phyloP scores from a whole-genome alignment of 495 filamentous ascomycete genomes.

The Xanthoparmelia taractica region DNA sequence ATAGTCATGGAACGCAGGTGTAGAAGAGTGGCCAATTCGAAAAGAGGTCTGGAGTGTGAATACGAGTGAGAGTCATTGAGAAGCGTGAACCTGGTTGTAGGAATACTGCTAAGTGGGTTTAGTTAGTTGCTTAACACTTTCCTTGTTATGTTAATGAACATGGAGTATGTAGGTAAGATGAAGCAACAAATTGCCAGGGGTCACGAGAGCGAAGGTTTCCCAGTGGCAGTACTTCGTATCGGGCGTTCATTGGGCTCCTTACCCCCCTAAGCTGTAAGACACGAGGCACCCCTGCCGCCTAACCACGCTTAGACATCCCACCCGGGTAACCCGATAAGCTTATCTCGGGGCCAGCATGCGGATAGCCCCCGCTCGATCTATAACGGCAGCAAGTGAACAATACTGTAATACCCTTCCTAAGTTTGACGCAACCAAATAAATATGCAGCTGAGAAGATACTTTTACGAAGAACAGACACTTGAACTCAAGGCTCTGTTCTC shows the following conservation, averaged over 20 bases:
- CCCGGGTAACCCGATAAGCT: neutral
- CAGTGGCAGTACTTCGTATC: too few species aligned
- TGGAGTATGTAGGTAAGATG: neutral
- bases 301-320: neutral
- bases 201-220: neutral
- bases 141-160: neutral
- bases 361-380: neutral
- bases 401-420: too few species aligned
- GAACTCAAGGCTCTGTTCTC: neutral
- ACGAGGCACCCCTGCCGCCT: conserved; percentile 1
- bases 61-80: conserved; percentile 5
- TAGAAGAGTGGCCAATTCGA: neutral
- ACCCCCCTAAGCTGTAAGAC: neutral
- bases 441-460: neutral
- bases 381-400: too few species aligned
- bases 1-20: neutral
- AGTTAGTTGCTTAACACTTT: neutral
- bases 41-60: neutral
- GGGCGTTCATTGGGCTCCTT: neutral
- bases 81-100: neutral
- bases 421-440: neutral
- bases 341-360: neutral
- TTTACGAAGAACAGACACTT: too few species aligned
- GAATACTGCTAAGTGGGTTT: neutral
- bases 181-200: neutral